Percentiles rank a stretch among this genome's conserved stretches.
Evolutionary conservation across 2,329 filamentous ascomycete species (phyloP).

Genomic region (Pyrenochaeta sp.): DNA sequence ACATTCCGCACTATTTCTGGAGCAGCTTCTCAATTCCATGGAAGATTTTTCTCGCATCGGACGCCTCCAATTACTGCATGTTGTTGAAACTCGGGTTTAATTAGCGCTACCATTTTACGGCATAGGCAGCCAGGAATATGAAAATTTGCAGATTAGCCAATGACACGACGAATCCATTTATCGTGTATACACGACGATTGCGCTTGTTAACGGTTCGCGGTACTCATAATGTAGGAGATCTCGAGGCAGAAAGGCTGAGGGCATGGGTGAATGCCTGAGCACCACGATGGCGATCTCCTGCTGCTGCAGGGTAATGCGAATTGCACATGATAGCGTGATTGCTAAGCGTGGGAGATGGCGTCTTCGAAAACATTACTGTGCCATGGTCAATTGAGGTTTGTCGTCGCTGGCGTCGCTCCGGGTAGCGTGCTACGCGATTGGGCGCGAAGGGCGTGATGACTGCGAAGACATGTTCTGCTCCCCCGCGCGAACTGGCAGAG

Average conservation of each 20-base stretch:
- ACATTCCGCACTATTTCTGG: not conserved
- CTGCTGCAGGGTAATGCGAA: not conserved
- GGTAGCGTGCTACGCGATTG: slow-evolving; percentile 2
- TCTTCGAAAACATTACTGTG: not conserved
- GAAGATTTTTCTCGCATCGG: slow-evolving; percentile 24
- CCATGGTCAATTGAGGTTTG: not conserved
- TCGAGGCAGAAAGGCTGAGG: not conserved
- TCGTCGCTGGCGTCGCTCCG: not conserved
- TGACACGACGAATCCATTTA: slow-evolving; percentile 35
- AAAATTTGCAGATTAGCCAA: slow-evolving; percentile 32
- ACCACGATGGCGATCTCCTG: not conserved
- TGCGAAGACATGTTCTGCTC: not conserved
- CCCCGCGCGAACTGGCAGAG: slow-evolving; percentile 12
- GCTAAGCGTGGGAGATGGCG: not conserved
- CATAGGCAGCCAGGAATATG: slow-evolving; percentile 21
- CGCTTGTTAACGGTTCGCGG: not conserved
- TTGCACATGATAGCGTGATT: not conserved
- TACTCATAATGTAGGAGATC: not conserved
- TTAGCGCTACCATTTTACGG: slow-evolving; percentile 31
- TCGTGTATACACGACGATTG: slow-evolving; percentile 20
- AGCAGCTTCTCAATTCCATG: not conserved
- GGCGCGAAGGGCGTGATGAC: slow-evolving; percentile 18
- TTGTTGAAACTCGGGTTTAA: slow-evolving; percentile 14
- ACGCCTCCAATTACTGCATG: slow-evolving; percentile 17
- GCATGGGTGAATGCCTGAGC: not conserved